phyloP scores from a whole-genome alignment of 1,139 yeast species.

The Yamadazyma membranifaciens region DNA sequence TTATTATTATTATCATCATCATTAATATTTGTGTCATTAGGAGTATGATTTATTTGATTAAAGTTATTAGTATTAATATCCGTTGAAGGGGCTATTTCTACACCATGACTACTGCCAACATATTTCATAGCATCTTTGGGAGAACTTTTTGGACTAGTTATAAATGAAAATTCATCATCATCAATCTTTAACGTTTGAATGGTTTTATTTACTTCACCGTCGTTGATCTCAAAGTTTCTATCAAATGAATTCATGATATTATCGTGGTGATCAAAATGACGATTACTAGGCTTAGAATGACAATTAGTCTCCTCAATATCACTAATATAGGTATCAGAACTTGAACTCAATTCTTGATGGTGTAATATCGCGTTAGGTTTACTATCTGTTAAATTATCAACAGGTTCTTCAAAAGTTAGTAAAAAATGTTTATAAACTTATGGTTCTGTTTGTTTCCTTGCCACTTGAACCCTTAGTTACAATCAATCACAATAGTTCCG shows the following conservation, averaged over 20 bases:
- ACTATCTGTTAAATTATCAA: neutral
- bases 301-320: constrained; percentile 16
- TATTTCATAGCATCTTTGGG: neutral
- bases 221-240: constrained; percentile 26
- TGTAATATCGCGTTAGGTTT: neutral
- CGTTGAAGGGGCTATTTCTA: no score
- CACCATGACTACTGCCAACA: neutral
- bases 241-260: constrained; percentile 19
- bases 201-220: constrained; percentile 15
- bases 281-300: neutral
- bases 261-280: neutral
- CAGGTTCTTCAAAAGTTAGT: no score
- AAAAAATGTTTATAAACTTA: neutral
- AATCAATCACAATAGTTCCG: no score
- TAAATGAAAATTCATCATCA: constrained; percentile 30
- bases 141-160: constrained; percentile 3
- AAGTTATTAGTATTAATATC: neutral
- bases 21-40: neutral
- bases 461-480: neutral
- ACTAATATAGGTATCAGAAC: constrained; percentile 45
- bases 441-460: neutral
- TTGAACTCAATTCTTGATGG: constrained; percentile 33
- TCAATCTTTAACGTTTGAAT: constrained; percentile 15
- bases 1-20: neutral
- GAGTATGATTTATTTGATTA: no score